Base-by-base conservation (phyloP, 2,329 filamentous ascomycete genomes). In the Fusarium sp. region DNA sequence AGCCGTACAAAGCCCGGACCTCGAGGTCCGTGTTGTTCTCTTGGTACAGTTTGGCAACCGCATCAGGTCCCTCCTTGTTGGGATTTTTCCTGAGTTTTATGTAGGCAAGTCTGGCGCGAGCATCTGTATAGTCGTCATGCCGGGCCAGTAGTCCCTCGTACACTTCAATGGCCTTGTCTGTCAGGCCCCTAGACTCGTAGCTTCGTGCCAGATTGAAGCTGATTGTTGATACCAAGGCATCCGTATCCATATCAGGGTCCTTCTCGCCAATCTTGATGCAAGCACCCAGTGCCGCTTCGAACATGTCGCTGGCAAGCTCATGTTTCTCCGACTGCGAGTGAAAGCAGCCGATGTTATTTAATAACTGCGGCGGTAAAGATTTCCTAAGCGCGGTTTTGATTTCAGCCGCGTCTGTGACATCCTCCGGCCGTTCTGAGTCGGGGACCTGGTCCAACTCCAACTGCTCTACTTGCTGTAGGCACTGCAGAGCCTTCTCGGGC, bases 281-380 rank as follows among this genome's bases (percentile, higher is more conserved):
- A 18, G 95, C 93, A 68, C 91, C 92, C 57, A 99, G 83, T 0
- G 94, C 96, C n/a, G 92, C 90, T 79, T 99, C 93, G 78, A 98
- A 99, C 81, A 97, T 87, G 53, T 95, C 91, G 71, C 93, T 91
- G 24, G 96, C 94, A 66, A 89, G 85, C 22, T 91, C 89, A 69
- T 92, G 90, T 77, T 94, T 94, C 74, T 97, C 94, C 4, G 90
- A 87, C 77, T 97, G 94, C 72, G 94, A 98, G 73, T 97, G 90
- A 81, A 98, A 98, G 80, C 94, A 98, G 7, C 93, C 96, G 78
- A 98, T 97, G 78, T 99, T 99, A 84, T 98, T 99, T 45, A 99
- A 86, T 4, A 98, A 85, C 76, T 97, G 94, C 6, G 96, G 96
- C 2, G 94, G 93, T 3, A 99, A 84, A 62, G 91, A 86, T 77